Percentiles rank a stretch among this genome's conserved stretches.
Conservation (phyloP, 2,329 filamentous ascomycete species). For the Stenocarpella maydis region DNA sequence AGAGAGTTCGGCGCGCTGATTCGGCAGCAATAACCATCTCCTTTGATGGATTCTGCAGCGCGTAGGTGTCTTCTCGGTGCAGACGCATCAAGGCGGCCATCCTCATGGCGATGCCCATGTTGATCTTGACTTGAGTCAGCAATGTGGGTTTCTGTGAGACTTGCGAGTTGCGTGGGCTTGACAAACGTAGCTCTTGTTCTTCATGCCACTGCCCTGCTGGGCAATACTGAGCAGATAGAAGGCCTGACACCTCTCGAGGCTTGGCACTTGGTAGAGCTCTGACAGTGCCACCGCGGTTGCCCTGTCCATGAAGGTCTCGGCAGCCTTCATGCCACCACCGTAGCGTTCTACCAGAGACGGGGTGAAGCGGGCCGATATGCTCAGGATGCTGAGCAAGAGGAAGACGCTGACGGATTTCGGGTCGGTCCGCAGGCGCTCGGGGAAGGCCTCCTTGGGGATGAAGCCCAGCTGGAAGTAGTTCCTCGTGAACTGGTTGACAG, state of each 20-base stretch:
- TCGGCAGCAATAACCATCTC: constrained; percentile 59
- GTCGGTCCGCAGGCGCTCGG: constrained; percentile 55
- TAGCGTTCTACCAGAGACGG: constrained; percentile 56
- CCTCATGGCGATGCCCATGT: constrained; percentile 63
- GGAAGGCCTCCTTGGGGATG: constrained; percentile 62
- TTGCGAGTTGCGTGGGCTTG: background rate
- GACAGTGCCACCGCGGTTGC: constrained; percentile 56
- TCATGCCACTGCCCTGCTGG: constrained; percentile 64
- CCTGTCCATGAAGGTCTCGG: constrained; percentile 62
- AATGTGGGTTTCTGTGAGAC: constrained; percentile 13
- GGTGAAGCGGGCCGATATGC: constrained; percentile 64
- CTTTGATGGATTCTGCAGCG: constrained; percentile 50
- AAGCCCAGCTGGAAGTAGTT: constrained; percentile 69
- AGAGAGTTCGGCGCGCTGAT: constrained; percentile 65
- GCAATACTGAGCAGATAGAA: constrained; percentile 67
- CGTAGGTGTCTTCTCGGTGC: constrained; percentile 64
- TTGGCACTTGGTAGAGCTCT: constrained; percentile 62
- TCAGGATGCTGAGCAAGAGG: constrained; percentile 62
- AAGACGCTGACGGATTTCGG: constrained; percentile 61
- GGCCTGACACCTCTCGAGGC: constrained; percentile 63
- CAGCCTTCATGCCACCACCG: constrained; percentile 59
- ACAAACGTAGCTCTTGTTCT: constrained; percentile 62
- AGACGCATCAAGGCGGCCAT: constrained; percentile 64
- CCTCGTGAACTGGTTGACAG: constrained; percentile 59
- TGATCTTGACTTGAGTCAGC: constrained; percentile 52